These are phyloP conservation scores for Mortierella sp. DNA, from an alignment of 371 early-diverging fungal species.

Conservation along the genomic window DNA sequence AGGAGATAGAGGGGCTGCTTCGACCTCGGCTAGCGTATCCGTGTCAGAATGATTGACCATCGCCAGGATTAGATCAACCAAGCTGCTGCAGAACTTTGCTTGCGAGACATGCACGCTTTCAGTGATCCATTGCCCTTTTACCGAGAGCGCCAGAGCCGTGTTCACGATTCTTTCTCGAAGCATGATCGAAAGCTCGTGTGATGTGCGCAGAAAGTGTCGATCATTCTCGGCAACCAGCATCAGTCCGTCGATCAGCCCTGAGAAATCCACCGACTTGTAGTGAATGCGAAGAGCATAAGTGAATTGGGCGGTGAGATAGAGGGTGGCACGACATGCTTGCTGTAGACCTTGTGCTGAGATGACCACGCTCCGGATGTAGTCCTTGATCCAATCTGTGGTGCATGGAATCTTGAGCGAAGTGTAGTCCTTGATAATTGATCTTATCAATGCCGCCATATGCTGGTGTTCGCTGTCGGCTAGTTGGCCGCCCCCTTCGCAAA, in stretches of 20 bases:
- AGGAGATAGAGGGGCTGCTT: slow-evolving; percentile 56
- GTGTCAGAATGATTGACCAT: slow-evolving; percentile 64
- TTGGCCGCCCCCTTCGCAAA: slow-evolving; percentile 59
- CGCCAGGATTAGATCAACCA: slow-evolving; percentile 67
- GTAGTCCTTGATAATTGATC: slow-evolving; percentile 64
- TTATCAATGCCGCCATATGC: slow-evolving; percentile 63
- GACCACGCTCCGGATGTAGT: slow-evolving; percentile 58
- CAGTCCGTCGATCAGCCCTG: slow-evolving; percentile 64
- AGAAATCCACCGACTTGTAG: slow-evolving; percentile 64
- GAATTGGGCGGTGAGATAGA: slow-evolving; percentile 59
- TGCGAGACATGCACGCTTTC: slow-evolving; percentile 38
- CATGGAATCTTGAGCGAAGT: slow-evolving; percentile 57
- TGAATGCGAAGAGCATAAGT: slow-evolving; percentile 57
- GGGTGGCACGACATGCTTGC: slow-evolving; percentile 57
- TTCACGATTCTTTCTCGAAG: slow-evolving; percentile 62
- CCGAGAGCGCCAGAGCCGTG: slow-evolving; percentile 58
- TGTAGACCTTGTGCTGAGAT: slow-evolving; percentile 47
- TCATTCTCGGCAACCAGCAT: slow-evolving; percentile 58
- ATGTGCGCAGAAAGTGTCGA: slow-evolving; percentile 56
- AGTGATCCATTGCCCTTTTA: slow-evolving; percentile 59
- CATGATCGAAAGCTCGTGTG: slow-evolving; percentile 57
- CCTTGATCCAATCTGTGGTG: slow-evolving; percentile 67
- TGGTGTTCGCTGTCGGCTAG: slow-evolving; percentile 63
- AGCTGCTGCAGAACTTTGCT: slow-evolving; percentile 57
- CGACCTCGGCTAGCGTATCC: slow-evolving; percentile 63